phyloP scores from a whole-genome alignment of 352 stramenopile genomes.

The Pythium folliculosum region DNA sequence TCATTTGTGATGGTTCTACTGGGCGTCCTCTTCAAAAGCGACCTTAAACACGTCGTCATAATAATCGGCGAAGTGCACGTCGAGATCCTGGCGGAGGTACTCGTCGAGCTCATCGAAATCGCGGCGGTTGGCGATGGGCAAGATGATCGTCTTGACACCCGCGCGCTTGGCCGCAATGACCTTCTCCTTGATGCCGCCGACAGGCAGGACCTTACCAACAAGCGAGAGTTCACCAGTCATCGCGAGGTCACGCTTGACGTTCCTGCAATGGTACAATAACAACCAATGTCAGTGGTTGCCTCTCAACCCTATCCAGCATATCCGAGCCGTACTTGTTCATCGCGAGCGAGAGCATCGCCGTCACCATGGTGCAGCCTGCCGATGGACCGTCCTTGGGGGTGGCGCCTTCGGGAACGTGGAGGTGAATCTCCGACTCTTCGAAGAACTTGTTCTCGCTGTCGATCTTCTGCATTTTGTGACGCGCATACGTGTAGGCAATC shows the following conservation, averaged over 20 bases:
- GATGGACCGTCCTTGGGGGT: conserved; percentile 99
- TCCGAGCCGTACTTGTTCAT: conserved; percentile 78
- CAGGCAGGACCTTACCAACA: conserved; percentile 98
- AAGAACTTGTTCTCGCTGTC: conserved; percentile 92
- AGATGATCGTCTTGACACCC: conserved; percentile 93
- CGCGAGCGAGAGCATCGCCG: conserved; percentile 95
- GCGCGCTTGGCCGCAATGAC: conserved; percentile 96
- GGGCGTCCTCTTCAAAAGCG: conserved; percentile 79
- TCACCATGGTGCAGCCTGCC: conserved; percentile 98
- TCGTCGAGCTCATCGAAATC: conserved; percentile 98
- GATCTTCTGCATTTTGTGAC: conserved; percentile 72
- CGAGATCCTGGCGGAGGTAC: conserved; percentile 95
- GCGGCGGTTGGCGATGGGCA: conserved; percentile 94
- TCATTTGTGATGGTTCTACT: conserved; percentile 19
- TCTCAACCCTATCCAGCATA: not conserved
- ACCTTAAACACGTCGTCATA: conserved; percentile 97
- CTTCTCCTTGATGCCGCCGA: conserved; percentile 99
- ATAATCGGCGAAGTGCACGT: conserved; percentile 96
- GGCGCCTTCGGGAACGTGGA: conserved; percentile 98
- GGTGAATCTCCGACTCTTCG: conserved; percentile 94
- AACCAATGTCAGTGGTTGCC: not conserved
- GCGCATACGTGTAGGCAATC: conserved; percentile 95
- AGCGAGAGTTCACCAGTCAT: conserved; percentile 98
- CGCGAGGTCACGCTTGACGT: conserved; percentile 94
- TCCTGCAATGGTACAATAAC: conserved; percentile 36